Percentiles rank a stretch among this genome's conserved stretches.
These are phyloP conservation scores for Closterium sp. DNA, from an alignment of 139 green algal species.

Conservation along the genomic window DNA sequence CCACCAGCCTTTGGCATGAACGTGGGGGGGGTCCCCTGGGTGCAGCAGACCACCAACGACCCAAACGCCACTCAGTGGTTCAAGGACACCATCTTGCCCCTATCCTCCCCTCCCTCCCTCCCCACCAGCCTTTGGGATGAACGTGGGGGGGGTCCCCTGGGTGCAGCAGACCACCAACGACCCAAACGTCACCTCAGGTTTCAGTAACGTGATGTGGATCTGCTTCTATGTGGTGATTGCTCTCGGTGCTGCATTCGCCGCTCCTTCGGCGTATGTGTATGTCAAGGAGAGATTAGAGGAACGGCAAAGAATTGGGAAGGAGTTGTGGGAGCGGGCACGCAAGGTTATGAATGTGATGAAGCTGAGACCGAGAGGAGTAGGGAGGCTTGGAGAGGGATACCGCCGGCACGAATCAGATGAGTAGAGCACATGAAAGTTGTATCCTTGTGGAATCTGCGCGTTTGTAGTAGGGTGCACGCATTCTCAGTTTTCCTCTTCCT, in stretches of 20 bases:
- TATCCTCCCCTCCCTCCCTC: background rate
- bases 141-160: conserved; percentile 39
- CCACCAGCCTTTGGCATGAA: conserved; percentile 33
- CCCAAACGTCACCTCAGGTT: conserved; percentile 9
- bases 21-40: conserved; percentile 36
- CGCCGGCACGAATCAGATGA: background rate
- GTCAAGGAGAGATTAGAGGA: background rate
- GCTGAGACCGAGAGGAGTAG: background rate
- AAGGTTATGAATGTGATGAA: background rate
- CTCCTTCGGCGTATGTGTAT: background rate
- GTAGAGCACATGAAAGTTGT: background rate
- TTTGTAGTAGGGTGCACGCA: no score
- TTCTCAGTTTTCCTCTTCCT: no score
- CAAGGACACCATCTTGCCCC: no score
- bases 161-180: conserved; percentile 24
- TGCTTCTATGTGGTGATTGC: conserved; percentile 1
- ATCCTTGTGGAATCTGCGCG: no score
- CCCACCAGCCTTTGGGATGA: conserved; percentile 30
- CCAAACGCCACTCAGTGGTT: background rate
- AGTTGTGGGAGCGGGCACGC: background rate
- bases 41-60: conserved; percentile 23
- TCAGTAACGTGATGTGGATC: conserved; percentile 37
- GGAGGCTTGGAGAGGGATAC: background rate
- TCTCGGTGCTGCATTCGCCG: background rate
- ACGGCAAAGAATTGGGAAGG: background rate